phyloP scores from a whole-genome alignment of 306 rosid genomes.

The Trichosanthes cucumerina region DNA sequence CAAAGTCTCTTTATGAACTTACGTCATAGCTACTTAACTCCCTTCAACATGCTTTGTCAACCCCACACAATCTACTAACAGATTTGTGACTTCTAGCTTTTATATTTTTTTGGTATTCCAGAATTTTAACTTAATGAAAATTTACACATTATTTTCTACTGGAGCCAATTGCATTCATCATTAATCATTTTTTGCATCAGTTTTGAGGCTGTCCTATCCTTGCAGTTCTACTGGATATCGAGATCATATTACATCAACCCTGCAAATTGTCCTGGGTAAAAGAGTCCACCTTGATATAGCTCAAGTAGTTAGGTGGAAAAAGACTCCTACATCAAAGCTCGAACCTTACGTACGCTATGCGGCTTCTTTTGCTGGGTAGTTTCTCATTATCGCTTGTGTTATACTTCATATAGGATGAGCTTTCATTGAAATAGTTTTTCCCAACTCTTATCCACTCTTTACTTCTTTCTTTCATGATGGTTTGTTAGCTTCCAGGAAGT shows the following conservation, averaged over 20 bases:
- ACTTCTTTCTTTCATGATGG: background rate
- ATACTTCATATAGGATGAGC: background rate
- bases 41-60: background rate
- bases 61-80: background rate
- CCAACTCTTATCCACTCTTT: background rate
- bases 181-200: background rate
- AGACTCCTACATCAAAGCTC: constrained; percentile 47
- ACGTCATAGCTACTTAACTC: background rate
- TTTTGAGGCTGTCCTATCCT: constrained; percentile 8
- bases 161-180: background rate
- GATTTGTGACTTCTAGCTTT: background rate
- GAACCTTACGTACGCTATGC: constrained; percentile 85
- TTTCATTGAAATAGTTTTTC: background rate
- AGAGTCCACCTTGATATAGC: constrained; percentile 78
- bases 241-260: constrained; percentile 82
- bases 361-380: constrained; percentile 93
- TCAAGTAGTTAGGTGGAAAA: constrained; percentile 94
- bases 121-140: background rate
- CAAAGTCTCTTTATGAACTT: background rate
- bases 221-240: constrained; percentile 86
- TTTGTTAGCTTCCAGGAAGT: background rate
- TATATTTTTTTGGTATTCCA: background rate
- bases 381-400: constrained; percentile 12
- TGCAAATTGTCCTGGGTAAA: constrained; percentile 84
- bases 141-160: background rate